Evolutionary conservation across 2,329 filamentous ascomycete genomes (phyloP), one percentile per base, ranked within the genome.

Genomic region (Xylaria sp.): DNA sequence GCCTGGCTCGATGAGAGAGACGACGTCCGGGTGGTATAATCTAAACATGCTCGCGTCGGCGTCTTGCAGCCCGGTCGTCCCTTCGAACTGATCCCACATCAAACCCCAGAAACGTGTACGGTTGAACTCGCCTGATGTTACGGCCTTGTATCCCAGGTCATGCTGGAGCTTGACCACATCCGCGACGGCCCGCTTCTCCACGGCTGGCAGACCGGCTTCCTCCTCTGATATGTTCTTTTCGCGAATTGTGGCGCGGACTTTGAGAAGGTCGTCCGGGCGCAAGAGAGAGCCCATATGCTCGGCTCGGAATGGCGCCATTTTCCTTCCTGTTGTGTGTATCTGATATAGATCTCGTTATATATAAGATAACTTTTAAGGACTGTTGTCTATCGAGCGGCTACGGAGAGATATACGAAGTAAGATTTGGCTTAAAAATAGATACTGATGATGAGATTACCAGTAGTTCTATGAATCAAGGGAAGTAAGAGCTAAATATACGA

Each of bases 271-370:
- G 68, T 90, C 81, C 6, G 91, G 91, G n/a, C 92, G 89, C 51
- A 93, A 86, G 38, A 93, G 84, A 15, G 90, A 93, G 74, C 91
- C 92, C 74, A 93, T 84, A 75, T 93, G 91, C 84, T 93, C 92
- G 59, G 92, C 92, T 75, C 91, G 86, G 83, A 92, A 93, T 38
- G 91, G 82, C 15, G 77, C 71, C 74, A 76, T 66, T 38, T 57
- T 56, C 7, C 17, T 20, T 31, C 11, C 23, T 53, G 26, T 11
- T 20, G 10, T 46, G n/a, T n/a, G 6, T 46, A 48, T 56, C 10
- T 36, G 11, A 4, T 31, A 33, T 26, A 28, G 26, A 17, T n/a
- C 26, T 53, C 26, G 13, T 13, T 46, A 40, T 48, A 28, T 6
- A 28, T 6, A 17, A 20, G 31, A 11, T 9, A 20, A 17, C 28